phyloP scores from a whole-genome alignment of 176 grass and related monocot species.

The Ensete glaucum region DNA sequence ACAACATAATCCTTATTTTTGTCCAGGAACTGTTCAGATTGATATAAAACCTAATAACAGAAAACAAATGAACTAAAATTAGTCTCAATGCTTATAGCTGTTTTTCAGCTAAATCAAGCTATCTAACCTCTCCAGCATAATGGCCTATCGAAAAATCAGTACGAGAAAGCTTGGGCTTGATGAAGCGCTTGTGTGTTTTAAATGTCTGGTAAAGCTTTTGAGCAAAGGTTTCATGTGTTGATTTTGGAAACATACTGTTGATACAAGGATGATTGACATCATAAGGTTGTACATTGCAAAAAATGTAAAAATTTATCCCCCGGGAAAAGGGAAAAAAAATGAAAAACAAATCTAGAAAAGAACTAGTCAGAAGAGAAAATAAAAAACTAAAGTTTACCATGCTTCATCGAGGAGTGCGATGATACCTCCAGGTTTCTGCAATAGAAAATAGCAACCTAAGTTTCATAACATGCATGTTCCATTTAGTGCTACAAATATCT shows the following conservation, averaged over 20 bases:
- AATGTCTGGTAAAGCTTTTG: conserved; percentile 94
- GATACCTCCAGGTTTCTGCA: conserved; percentile 94
- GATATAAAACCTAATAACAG: conserved; percentile 70
- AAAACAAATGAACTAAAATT: conserved; percentile 16
- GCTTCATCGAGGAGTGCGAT: conserved; percentile 91
- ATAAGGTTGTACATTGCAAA: conserved; percentile 6
- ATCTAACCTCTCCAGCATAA: conserved; percentile 89
- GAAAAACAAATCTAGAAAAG: not conserved
- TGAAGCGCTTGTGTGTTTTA: conserved; percentile 63
- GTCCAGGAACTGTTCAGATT: conserved; percentile 83
- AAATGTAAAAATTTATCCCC: conserved; percentile 5
- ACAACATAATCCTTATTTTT: conserved; percentile 99
- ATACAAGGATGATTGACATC: conserved; percentile 14
- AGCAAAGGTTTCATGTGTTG: conserved; percentile 86
- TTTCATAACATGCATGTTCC: no score
- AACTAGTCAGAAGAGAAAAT: conserved; percentile 16
- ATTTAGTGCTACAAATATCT: no score
- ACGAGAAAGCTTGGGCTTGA: conserved; percentile 80
- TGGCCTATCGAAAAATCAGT: conserved; percentile 89
- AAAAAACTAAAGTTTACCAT: conserved; percentile 42
- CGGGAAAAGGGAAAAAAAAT: not conserved
- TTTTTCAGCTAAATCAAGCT: conserved; percentile 13
- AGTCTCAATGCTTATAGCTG: conserved; percentile 1
- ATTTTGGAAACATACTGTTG: conserved; percentile 88
- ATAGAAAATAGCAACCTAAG: conserved; percentile 20